A percentile compares a stretch with the other conserved stretches of the same genome.
Conservation (phyloP, 805 yeast genomes). For the Wickerhamomyces hampshirensis region DNA sequence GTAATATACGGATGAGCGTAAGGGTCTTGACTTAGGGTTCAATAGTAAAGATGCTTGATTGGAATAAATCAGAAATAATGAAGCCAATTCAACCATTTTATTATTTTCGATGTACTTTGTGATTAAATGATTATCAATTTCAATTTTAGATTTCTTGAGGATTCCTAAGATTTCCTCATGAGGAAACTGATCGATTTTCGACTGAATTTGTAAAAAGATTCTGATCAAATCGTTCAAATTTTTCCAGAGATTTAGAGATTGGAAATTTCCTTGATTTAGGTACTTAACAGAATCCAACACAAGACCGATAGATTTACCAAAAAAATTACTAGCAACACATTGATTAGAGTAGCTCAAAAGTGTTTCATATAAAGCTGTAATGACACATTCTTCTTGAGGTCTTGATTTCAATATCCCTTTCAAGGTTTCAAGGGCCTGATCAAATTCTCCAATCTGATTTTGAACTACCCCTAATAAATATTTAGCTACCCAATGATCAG, state of each 20-base stretch:
- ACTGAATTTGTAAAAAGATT: conserved; percentile 51
- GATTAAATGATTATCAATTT: conserved; percentile 27
- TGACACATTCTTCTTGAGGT: conserved; percentile 46
- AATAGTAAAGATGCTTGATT: conserved; percentile 42
- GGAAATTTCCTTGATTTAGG: conserved; percentile 32
- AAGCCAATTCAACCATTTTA: conserved; percentile 31
- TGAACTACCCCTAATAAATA: conserved; percentile 66
- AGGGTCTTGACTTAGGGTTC: conserved; percentile 36
- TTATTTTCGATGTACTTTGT: conserved; percentile 19
- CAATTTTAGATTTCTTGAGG: conserved; percentile 18
- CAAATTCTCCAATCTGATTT: conserved; percentile 61
- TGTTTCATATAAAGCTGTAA: conserved; percentile 53
- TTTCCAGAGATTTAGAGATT: conserved; percentile 62
- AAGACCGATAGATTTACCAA: conserved; percentile 55
- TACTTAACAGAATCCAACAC: conserved; percentile 44
- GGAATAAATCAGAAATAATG: conserved; percentile 39
- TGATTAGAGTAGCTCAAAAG: conserved; percentile 48
- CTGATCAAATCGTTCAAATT: conserved; percentile 52
- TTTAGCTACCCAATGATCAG: conserved; percentile 53
- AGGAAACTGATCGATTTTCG: conserved; percentile 48
- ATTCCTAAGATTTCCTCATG: conserved; percentile 27
- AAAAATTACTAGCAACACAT: conserved; percentile 54
- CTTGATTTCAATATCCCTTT: conserved; percentile 34
- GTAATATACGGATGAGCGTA: conserved; percentile 53
- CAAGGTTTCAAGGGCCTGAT: conserved; percentile 49